phyloP scores from a whole-genome alignment of 2,329 filamentous ascomycete genomes.

The Fusarium chaquense region DNA sequence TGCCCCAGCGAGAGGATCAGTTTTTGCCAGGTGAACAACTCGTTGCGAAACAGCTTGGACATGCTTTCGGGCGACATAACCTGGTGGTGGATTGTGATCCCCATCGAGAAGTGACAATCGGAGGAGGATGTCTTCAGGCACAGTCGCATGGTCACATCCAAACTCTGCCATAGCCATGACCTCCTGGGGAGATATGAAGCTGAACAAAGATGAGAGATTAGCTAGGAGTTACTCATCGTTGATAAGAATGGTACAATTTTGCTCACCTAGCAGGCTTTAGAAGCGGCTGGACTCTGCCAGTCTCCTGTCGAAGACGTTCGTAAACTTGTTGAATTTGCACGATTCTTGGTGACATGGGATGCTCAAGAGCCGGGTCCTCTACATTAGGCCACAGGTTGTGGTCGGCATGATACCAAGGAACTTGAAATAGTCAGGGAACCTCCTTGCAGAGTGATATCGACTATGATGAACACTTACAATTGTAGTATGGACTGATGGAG shows the following conservation, averaged over 20 bases:
- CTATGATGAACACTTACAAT: not conserved
- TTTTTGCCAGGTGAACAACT: not conserved
- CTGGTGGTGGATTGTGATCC: not conserved
- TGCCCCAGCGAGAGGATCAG: not conserved
- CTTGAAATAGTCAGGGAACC: fast-evolving
- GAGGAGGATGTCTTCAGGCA: conserved; percentile 2
- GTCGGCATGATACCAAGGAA: conserved; percentile 9
- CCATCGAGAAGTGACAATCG: not conserved
- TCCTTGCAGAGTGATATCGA: fast-evolving
- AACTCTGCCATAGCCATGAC: conserved; percentile 12
- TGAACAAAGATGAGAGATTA: not conserved
- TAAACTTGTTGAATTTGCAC: not conserved
- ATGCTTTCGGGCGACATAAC: fast-evolving
- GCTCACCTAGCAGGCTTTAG: conserved; percentile 13
- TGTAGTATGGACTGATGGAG: conserved; percentile 2
- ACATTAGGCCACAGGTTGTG: conserved; percentile 7
- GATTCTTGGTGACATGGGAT: conserved; percentile 17
- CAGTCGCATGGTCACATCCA: conserved; percentile 5
- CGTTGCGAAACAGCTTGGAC: not conserved
- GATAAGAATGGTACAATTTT: too few species aligned
- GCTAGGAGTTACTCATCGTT: too few species aligned
- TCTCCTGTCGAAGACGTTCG: not conserved
- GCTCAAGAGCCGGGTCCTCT: conserved; percentile 14
- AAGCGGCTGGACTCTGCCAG: not conserved
- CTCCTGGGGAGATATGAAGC: conserved; percentile 7